Evolutionary conservation across 371 early-diverging fungal species (phyloP), one percentile per base, ranked within the genome.

Genomic region (Blakeslea trispora): DNA sequence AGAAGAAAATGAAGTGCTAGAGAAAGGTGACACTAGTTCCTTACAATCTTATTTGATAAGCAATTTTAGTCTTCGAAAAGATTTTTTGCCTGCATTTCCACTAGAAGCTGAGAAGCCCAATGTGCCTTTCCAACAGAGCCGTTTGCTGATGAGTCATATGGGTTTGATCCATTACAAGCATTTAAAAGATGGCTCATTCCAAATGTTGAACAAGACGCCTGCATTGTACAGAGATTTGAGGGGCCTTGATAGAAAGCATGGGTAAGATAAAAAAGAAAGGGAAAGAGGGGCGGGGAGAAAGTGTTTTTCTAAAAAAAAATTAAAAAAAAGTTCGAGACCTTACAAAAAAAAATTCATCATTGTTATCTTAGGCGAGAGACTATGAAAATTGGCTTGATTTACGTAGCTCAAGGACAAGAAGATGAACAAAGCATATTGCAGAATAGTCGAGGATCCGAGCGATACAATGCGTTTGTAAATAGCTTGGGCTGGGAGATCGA

Each of bases 361-460:
- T n/a, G n/a, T n/a, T n/a, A n/a, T n/a, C n/a, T 23, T 73, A 79
- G 85, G 5, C 86, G 92, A 4, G 97, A 96, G 66, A 86, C 85
- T 0, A 85, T 94, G 68, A 97, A 98, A 56, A 78, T 95, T 39
- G 98, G 91, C 0, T 57, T 97, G 1, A 65, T 96, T 3, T 98
- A 97, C 71, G 95, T 98, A n/a, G 92, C 84, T 0, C 82, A 84
- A 15, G 95, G 92, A 1, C 96, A 96, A 71, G 93, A 94, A 62
- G 88, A 88, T 57, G 96, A 95, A 57, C 74, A 81, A 7, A 77
- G 77, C 40, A 93, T 98, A n/a, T 69, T 98, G 41, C 79, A 77
- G 49, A 98, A 97, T 66, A 65, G 66, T 11, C 50, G 58, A 21
- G 90, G 86, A 53, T 94, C 89, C 44, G 45, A 58, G 1, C 70